phyloP scores from a whole-genome alignment of 108 stramenopile genomes.

The Skeletonema menzelii region DNA sequence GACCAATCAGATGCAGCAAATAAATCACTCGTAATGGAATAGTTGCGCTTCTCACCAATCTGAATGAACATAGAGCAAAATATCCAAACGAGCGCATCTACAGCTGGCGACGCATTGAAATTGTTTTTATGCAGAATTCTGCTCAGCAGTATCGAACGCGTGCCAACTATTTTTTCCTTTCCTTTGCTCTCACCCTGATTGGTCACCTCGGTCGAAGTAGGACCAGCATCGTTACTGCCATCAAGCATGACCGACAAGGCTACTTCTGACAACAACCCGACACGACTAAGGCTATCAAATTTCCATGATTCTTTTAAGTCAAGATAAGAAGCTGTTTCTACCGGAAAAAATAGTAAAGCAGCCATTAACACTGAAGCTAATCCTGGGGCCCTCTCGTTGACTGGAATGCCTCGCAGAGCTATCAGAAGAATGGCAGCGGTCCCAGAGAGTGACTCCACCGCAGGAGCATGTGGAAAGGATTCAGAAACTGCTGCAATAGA shows the following conservation, averaged over 20 bases:
- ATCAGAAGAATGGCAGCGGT: conserved; percentile 54
- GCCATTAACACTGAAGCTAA: conserved; percentile 45
- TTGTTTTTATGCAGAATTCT: conserved; percentile 28
- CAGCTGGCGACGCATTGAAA: conserved; percentile 15
- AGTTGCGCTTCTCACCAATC: conserved; percentile 14
- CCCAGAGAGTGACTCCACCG: conserved; percentile 43
- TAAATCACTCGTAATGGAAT: conserved; percentile 25
- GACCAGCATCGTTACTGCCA: conserved; percentile 40
- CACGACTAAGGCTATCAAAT: conserved; percentile 54
- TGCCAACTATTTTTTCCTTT: conserved; percentile 17
- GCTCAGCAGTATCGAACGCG: conserved; percentile 22
- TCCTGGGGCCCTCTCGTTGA: conserved; percentile 52
- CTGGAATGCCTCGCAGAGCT: conserved; percentile 59
- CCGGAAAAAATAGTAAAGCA: conserved; percentile 31
- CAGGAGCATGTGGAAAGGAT: conserved; percentile 9
- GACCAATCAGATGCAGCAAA: conserved; percentile 32
- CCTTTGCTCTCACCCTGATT: conserved; percentile 1
- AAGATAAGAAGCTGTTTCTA: conserved; percentile 11
- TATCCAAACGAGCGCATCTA: conserved; percentile 39
- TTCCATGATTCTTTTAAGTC: conserved; percentile 15
- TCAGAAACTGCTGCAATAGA: conserved; percentile 1
- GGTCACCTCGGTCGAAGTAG: conserved; percentile 6
- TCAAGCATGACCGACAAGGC: conserved; percentile 72
- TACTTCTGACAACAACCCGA: conserved; percentile 60
- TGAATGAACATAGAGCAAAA: conserved; percentile 32